Evolutionary conservation across 768 basidiomycete species (phyloP).

Genomic region (Asterophora lycoperdoides): DNA sequence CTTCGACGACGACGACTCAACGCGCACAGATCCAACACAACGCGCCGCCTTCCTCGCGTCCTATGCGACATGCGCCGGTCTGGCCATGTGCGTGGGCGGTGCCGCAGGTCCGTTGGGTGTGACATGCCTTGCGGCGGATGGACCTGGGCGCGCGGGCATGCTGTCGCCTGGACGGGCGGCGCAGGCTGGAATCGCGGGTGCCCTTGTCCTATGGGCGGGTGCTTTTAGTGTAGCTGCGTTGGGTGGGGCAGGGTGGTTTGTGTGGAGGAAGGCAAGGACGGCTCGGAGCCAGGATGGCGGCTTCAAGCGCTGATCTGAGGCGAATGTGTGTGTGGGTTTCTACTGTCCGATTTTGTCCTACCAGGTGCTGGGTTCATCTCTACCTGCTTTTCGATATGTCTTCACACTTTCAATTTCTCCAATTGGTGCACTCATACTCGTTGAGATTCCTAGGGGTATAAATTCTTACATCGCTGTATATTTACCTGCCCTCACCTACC

Average conservation of each 20-base stretch:
- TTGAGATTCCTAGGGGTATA: too few species aligned
- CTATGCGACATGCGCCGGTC: slow-evolving; percentile 15
- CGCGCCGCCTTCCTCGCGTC: slow-evolving; percentile 13
- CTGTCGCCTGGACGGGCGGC: slow-evolving; percentile 27
- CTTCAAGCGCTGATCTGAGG: too few species aligned
- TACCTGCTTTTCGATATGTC: too few species aligned
- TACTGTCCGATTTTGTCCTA: too few species aligned
- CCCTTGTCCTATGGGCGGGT: slow-evolving; percentile 20
- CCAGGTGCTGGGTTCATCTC: too few species aligned
- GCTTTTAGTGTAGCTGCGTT: slow-evolving; percentile 10
- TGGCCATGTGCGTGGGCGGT: slow-evolving; percentile 23
- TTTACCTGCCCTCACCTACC: too few species aligned
- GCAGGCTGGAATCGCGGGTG: slow-evolving; percentile 31
- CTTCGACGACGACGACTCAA: slow-evolving; percentile 25
- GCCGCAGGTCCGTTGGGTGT: slow-evolving; percentile 31
- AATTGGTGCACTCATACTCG: too few species aligned
- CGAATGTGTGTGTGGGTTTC: too few species aligned
- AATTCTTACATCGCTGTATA: too few species aligned
- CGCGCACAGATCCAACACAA: slow-evolving; percentile 4
- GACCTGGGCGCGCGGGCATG: slow-evolving; percentile 5
- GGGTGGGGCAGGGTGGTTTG: slow-evolving; percentile 11
- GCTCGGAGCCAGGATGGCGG: too few species aligned
- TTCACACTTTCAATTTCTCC: too few species aligned
- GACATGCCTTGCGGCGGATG: slow-evolving; percentile 19
- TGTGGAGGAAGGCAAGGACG: slow-evolving; percentile 12